A percentile compares a stretch with the other conserved stretches of the same genome.
Conservation (phyloP, 2,329 filamentous ascomycete genomes). For the Diaporthe caulivora region DNA sequence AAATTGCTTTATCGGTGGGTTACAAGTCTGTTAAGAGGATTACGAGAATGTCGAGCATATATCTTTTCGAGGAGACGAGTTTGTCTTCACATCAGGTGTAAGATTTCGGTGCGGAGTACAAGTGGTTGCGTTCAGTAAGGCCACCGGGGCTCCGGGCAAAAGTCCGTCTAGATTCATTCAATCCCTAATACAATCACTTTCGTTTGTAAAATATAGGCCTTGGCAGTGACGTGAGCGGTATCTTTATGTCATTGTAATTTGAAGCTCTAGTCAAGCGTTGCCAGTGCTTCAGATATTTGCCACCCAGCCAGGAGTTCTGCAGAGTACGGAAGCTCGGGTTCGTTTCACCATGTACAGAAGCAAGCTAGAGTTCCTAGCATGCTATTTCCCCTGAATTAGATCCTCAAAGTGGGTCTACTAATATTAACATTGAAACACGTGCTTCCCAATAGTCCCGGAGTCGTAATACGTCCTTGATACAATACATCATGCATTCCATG, state of each 20-base stretch:
- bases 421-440: constrained; percentile 18
- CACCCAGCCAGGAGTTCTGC: not conserved
- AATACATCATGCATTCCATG: constrained; percentile 1
- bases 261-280: not conserved
- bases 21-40: not conserved
- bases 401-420: not conserved
- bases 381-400: constrained; percentile 8
- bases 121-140: not conserved
- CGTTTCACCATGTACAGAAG: constrained; percentile 8
- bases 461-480: not conserved
- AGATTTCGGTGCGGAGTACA: not conserved
- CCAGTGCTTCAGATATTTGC: constrained; percentile 10
- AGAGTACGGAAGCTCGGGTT: not conserved
- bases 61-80: not conserved
- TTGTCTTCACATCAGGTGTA: not conserved
- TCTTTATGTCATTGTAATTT: constrained; percentile 2
- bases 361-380: not conserved
- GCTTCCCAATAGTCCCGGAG: not conserved
- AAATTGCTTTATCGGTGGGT: not conserved
- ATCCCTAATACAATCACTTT: not conserved
- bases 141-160: not conserved
- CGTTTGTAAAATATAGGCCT: not conserved
- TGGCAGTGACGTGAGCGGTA: not conserved
- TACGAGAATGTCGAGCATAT: too few species aligned
- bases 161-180: not conserved